Evolutionary conservation across 2,329 filamentous ascomycete species (phyloP).

Genomic region (Penicillium sp.): DNA sequence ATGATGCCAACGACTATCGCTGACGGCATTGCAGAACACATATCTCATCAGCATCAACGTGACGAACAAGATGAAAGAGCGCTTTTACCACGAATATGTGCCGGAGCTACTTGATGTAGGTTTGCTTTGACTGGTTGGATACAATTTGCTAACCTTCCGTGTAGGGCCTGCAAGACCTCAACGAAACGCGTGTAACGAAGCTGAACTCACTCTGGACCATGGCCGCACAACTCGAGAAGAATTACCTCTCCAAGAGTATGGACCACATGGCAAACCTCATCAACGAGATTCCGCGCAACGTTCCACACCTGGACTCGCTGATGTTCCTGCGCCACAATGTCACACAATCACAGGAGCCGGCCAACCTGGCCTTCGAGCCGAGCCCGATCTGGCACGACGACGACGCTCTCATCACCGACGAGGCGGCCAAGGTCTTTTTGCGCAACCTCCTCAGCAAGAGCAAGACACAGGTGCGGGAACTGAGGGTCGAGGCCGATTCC

Average conservation of each 20-base stretch:
- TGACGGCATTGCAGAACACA: constrained; percentile 72
- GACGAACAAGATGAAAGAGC: constrained; percentile 94
- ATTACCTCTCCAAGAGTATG: constrained; percentile 65
- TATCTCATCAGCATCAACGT: constrained; percentile 94
- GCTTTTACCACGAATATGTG: constrained; percentile 93
- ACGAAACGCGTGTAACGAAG: constrained; percentile 74
- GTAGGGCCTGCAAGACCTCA: constrained; percentile 72
- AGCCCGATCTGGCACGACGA: constrained; percentile 97
- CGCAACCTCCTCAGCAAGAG: constrained; percentile 87
- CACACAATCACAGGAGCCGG: constrained; percentile 69
- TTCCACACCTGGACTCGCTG: constrained; percentile 82
- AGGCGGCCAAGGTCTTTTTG: constrained; percentile 77
- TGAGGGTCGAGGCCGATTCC: constrained; percentile 73
- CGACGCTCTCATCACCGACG: constrained; percentile 73
- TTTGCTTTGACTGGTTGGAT: too few relatives aligned
- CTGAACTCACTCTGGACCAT: constrained; percentile 78
- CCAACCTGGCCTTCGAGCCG: constrained; percentile 78
- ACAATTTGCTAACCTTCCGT: neutral
- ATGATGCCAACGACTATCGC: constrained; percentile 25
- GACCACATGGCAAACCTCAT: constrained; percentile 63
- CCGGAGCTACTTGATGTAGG: constrained; percentile 82
- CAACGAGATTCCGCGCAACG: constrained; percentile 76
- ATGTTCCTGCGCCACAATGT: constrained; percentile 97
- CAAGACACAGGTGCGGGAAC: constrained; percentile 69
- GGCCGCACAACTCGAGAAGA: constrained; percentile 69